A percentile compares a stretch with the other conserved stretches of the same genome.
These are phyloP conservation scores for Blastobotrys peoriensis DNA, from an alignment of 805 yeast genomes.

Conservation along the genomic window DNA sequence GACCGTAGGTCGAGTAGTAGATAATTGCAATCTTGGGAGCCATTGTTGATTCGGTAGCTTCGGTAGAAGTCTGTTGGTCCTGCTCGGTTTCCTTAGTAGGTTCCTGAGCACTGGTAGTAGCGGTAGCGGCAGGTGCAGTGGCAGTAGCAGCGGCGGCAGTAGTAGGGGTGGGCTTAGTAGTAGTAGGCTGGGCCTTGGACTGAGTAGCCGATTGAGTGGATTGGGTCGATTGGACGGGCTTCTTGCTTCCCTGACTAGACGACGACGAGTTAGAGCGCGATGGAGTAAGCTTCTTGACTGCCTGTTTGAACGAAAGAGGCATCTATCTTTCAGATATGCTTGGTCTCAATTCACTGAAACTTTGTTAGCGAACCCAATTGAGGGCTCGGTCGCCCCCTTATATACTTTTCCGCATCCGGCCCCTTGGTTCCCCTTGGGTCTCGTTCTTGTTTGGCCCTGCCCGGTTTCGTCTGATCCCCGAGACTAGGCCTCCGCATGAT, in stretches of 20 bases:
- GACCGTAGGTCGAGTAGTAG: constrained; percentile 79
- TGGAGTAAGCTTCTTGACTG: neutral
- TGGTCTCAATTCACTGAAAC: too few relatives aligned
- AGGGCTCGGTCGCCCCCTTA: too few relatives aligned
- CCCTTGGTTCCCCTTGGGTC: too few relatives aligned
- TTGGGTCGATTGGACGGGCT: neutral
- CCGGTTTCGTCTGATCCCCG: too few relatives aligned
- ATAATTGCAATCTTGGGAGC: constrained; percentile 62
- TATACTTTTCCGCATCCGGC: too few relatives aligned
- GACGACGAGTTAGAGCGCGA: neutral
- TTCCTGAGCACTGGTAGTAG: constrained; percentile 13
- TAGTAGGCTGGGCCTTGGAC: too few relatives aligned
- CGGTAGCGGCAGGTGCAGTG: constrained; percentile 8
- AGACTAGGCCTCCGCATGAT: too few relatives aligned
- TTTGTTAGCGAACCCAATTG: too few relatives aligned
- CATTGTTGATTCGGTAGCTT: constrained; percentile 22
- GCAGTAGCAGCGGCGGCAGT: constrained; percentile 11
- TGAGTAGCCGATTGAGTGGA: neutral
- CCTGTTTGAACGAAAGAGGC: neutral
- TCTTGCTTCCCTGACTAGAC: neutral
- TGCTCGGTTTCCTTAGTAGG: neutral
- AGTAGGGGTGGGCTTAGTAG: neutral
- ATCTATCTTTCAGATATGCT: too few relatives aligned
- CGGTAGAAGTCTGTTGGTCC: too few relatives aligned
- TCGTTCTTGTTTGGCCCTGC: too few relatives aligned